A percentile compares a stretch with the other conserved stretches of the same genome.
Evolutionary conservation across 352 stramenopile genomes (phyloP).

Genomic region (Globisporangium radiosum): DNA sequence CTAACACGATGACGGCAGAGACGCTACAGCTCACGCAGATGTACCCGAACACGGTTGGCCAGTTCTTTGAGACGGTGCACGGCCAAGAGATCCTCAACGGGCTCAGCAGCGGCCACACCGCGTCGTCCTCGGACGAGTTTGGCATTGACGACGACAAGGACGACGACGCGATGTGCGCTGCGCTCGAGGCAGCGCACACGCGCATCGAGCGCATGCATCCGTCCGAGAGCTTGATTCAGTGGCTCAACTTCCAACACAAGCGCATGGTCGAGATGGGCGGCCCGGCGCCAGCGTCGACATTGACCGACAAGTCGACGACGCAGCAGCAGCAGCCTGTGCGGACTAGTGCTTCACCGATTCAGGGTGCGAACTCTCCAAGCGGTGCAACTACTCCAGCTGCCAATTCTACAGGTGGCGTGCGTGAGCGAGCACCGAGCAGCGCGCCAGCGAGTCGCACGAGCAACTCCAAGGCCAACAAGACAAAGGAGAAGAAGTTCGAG

Average conservation of each 20-base stretch:
- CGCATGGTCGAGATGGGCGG: constrained; percentile 27
- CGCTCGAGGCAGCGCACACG: constrained; percentile 24
- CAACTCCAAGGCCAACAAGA: constrained; percentile 17
- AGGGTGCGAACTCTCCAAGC: not conserved
- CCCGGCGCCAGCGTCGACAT: not conserved
- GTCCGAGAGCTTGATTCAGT: constrained; percentile 58
- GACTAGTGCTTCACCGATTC: not conserved
- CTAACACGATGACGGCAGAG: constrained; percentile 19
- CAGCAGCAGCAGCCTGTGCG: not conserved
- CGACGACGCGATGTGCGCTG: constrained; percentile 23
- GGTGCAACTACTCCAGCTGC: too few species aligned
- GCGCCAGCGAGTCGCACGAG: not conserved
- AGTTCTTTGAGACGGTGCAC: constrained; percentile 54
- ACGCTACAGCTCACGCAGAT: constrained; percentile 54
- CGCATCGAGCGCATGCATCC: constrained; percentile 37
- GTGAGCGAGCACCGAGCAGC: not conserved
- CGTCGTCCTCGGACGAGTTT: constrained; percentile 36
- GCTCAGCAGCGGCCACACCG: constrained; percentile 47
- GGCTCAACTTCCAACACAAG: constrained; percentile 62
- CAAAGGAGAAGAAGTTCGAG: constrained; percentile 65
- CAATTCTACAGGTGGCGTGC: not conserved
- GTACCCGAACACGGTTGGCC: constrained; percentile 45
- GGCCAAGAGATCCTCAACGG: constrained; percentile 47
- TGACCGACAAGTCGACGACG: not conserved
- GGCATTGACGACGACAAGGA: constrained; percentile 35